phyloP scores from a whole-genome alignment of 2,329 filamentous ascomycete species.

The Emmonsiellopsis sp. region DNA sequence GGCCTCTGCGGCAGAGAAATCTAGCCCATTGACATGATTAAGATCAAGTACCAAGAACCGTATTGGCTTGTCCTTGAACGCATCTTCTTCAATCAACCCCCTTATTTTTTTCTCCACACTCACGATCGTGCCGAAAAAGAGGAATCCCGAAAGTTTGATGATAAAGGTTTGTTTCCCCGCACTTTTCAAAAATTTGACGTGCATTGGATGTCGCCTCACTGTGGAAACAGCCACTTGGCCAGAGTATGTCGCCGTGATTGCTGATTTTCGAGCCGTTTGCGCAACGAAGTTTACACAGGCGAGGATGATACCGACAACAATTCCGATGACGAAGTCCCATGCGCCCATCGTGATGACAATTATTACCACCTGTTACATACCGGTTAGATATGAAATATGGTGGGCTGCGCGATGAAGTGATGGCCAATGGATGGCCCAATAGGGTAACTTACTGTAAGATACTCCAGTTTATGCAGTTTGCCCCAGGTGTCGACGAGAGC shows the following conservation, averaged over 20 bases:
- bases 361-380: slow-evolving; percentile 52
- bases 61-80: slow-evolving; percentile 69
- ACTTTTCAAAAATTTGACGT: slow-evolving; percentile 75
- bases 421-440: neutral
- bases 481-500: slow-evolving; percentile 82
- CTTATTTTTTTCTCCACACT: slow-evolving; percentile 86
- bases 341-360: slow-evolving; percentile 95
- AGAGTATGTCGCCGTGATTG: slow-evolving; percentile 81
- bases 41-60: slow-evolving; percentile 86
- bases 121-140: slow-evolving; percentile 98
- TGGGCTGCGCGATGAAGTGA: neutral
- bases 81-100: slow-evolving; percentile 69
- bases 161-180: slow-evolving; percentile 84
- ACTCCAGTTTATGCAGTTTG: slow-evolving; percentile 79
- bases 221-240: slow-evolving; percentile 86
- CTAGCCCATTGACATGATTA: slow-evolving; percentile 79
- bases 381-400: neutral
- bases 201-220: slow-evolving; percentile 80
- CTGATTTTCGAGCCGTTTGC: slow-evolving; percentile 81
- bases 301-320: slow-evolving; percentile 81
- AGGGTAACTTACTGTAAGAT: slow-evolving; percentile 60
- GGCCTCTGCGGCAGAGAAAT: slow-evolving; percentile 92
- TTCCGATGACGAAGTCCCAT: slow-evolving; percentile 93
- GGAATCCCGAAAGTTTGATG: slow-evolving; percentile 82
- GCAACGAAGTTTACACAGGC: slow-evolving; percentile 87